Percentiles rank a stretch among this genome's conserved stretches.
Evolutionary conservation across 495 filamentous ascomycete genomes (phyloP).

Genomic region (Evansstolkia leycettana): DNA sequence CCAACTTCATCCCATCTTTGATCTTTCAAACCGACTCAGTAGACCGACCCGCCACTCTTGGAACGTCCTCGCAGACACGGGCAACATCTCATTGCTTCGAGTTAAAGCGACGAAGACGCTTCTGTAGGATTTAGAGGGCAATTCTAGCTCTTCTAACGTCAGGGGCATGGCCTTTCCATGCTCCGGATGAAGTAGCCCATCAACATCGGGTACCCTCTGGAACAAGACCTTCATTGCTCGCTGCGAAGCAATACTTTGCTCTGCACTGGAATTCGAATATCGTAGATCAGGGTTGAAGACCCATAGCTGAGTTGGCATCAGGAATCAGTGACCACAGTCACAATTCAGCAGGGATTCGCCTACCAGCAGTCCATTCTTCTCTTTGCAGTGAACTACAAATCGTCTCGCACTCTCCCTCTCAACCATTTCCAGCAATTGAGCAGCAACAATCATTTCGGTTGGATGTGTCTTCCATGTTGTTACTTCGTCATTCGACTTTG

Average conservation of each 20-base stretch:
- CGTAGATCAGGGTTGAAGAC: constrained; percentile 57
- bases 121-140: constrained; percentile 38
- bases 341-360: constrained; percentile 3
- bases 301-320: constrained; percentile 37
- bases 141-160: constrained; percentile 51
- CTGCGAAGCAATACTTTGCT: constrained; percentile 19
- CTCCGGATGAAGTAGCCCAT: constrained; percentile 39
- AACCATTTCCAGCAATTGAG: constrained; percentile 38
- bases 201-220: constrained; percentile 35
- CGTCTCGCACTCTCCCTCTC: constrained; percentile 34
- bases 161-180: constrained; percentile 28
- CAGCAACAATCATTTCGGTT: constrained; percentile 38
- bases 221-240: constrained; percentile 61
- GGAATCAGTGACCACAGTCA: constrained; percentile 20
- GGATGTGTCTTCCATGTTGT: constrained; percentile 22
- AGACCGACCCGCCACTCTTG: constrained; percentile 58
- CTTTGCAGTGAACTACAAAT: constrained; percentile 33
- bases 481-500: not conserved
- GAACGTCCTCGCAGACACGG: constrained; percentile 41
- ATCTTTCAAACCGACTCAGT: constrained; percentile 28
- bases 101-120: constrained; percentile 30
- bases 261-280: constrained; percentile 41
- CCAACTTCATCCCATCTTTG: not conserved
- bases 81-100: constrained; percentile 41
- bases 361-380: constrained; percentile 30